Percentiles rank a stretch among this genome's conserved stretches.
phyloP scores from a whole-genome alignment of 2,329 filamentous ascomycete species.

The Thielaviopsis ethacetica region DNA sequence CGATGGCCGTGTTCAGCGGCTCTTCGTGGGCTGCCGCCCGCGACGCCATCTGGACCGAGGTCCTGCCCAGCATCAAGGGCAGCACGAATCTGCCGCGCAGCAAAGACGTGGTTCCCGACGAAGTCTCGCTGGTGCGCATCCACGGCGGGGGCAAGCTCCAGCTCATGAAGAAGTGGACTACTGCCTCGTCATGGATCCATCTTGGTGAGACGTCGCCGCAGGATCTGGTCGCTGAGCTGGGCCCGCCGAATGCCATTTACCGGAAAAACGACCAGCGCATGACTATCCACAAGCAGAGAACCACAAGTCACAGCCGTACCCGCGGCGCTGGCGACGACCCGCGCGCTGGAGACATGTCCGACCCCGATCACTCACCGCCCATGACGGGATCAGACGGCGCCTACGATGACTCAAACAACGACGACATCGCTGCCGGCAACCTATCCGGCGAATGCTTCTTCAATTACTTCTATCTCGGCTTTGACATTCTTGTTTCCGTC shows the following conservation, averaged over 20 bases:
- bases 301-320: constrained; percentile 32
- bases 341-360: constrained; percentile 41
- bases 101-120: constrained; percentile 70
- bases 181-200: constrained; percentile 49
- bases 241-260: constrained; percentile 87
- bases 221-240: constrained; percentile 77
- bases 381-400: constrained; percentile 56
- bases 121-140: constrained; percentile 66
- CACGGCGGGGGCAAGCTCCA: constrained; percentile 67
- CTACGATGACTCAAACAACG: constrained; percentile 38
- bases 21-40: constrained; percentile 80
- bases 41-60: constrained; percentile 57
- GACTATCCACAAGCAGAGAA: constrained; percentile 59
- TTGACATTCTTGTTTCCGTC: constrained; percentile 81
- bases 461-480: constrained; percentile 93
- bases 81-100: constrained; percentile 51
- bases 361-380: constrained; percentile 60
- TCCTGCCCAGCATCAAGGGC: constrained; percentile 57
- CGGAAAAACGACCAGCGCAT: constrained; percentile 79
- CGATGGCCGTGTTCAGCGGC: constrained; percentile 83
- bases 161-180: constrained; percentile 55
- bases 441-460: constrained; percentile 70
- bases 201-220: constrained; percentile 83
- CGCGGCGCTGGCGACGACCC: constrained; percentile 24
- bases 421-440: constrained; percentile 37